Percentiles rank a stretch among this genome's conserved stretches.
phyloP scores from a whole-genome alignment of 2,329 filamentous ascomycete species.

The Penicillium polonicum region DNA sequence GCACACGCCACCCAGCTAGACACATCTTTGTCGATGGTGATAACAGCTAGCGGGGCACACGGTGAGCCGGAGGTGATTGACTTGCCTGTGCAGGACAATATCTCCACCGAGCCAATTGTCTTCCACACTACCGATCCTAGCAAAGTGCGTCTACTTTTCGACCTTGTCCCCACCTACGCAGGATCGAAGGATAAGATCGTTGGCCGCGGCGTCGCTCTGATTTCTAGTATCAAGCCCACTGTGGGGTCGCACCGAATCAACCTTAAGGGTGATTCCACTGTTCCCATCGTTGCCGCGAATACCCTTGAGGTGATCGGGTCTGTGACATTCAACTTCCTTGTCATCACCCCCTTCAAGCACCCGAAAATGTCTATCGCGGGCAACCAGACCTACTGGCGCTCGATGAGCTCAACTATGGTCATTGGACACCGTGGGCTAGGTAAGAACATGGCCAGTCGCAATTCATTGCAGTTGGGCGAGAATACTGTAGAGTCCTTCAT shows the following conservation, averaged over 20 bases:
- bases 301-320: conserved; percentile 87
- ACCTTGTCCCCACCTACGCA: conserved; percentile 92
- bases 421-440: conserved; percentile 74
- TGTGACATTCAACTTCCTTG: conserved; percentile 94
- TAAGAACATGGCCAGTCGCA: conserved; percentile 82
- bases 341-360: conserved; percentile 92
- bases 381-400: conserved; percentile 95
- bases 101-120: conserved; percentile 87
- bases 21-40: conserved; percentile 85
- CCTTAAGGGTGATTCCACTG: conserved; percentile 85
- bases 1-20: conserved; percentile 92
- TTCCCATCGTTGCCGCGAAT: conserved; percentile 81
- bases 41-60: conserved; percentile 78
- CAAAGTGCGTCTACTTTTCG: conserved; percentile 87
- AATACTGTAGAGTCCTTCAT: conserved; percentile 97
- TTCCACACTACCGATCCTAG: conserved; percentile 76
- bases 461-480: conserved; percentile 89
- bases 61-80: conserved; percentile 90
- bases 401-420: conserved; percentile 81
- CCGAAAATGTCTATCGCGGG: conserved; percentile 91
- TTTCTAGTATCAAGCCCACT: conserved; percentile 80
- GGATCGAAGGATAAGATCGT: conserved; percentile 77
- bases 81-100: conserved; percentile 88
- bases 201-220: conserved; percentile 80
- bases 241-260: conserved; percentile 86